These are phyloP conservation scores for Trametes villosa DNA, from an alignment of 768 basidiomycete species.

Conservation along the genomic window DNA sequence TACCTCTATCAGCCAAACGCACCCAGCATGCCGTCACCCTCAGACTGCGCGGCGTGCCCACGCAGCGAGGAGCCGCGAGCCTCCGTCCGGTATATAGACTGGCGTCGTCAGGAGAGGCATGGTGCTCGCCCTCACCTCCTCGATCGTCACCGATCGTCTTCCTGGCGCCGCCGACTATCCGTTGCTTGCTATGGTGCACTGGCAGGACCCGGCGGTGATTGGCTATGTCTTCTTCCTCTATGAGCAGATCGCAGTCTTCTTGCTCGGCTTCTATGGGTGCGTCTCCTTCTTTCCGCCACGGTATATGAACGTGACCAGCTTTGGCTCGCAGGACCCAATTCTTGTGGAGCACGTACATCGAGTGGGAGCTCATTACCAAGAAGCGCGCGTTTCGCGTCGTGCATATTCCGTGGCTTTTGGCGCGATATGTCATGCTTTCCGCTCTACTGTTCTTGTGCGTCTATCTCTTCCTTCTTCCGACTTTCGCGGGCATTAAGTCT, in stretches of 20 bases:
- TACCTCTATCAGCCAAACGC: not conserved
- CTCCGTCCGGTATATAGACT: not conserved
- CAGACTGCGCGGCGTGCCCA: not conserved
- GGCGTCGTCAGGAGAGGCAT: not conserved
- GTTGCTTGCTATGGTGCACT: slow-evolving; percentile 16
- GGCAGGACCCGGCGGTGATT: slow-evolving; percentile 12
- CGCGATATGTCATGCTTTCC: slow-evolving; percentile 13
- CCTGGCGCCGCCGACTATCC: not conserved
- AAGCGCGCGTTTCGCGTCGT: slow-evolving; percentile 5
- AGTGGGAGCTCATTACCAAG: slow-evolving; percentile 13
- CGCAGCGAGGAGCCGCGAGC: not conserved
- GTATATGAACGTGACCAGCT: not conserved
- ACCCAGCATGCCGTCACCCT: not conserved
- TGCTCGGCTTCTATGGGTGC: slow-evolving; percentile 24
- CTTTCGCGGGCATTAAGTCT: not conserved
- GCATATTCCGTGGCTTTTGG: slow-evolving; percentile 16
- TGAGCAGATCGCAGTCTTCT: slow-evolving; percentile 13
- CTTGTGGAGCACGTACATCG: slow-evolving; percentile 7
- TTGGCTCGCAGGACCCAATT: slow-evolving; percentile 5
- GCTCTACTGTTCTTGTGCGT: slow-evolving; percentile 16
- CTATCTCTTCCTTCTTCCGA: no score
- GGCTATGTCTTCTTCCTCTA: slow-evolving; percentile 12
- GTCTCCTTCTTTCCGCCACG: not conserved
- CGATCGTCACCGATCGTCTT: not conserved
- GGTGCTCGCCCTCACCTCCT: not conserved